Conservation (phyloP, 306 rosid species). For the Pachyrhizus erosus region DNA sequence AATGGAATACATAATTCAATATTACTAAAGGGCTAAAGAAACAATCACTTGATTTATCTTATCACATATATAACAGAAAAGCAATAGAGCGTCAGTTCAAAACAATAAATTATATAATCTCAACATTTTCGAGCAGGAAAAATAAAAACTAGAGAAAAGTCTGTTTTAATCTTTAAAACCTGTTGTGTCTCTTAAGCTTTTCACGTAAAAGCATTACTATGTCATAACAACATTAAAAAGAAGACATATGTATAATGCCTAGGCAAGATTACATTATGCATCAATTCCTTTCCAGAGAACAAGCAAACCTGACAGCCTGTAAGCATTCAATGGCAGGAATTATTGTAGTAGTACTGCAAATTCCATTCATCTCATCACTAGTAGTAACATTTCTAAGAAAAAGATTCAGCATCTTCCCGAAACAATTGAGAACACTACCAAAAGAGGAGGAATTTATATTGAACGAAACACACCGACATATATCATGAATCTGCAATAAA, state of each 20-base stretch:
- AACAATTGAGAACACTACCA: constrained; percentile 55
- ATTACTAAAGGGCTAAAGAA: not conserved
- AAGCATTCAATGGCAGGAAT: constrained; percentile 61
- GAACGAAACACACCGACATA: constrained; percentile 59
- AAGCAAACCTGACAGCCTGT: constrained; percentile 68
- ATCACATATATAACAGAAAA: not conserved
- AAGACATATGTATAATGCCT: not conserved
- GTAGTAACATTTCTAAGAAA: constrained; percentile 48
- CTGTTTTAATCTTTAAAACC: not conserved
- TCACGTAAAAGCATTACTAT: constrained; percentile 20
- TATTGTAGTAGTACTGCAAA: constrained; percentile 41
- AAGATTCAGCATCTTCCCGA: constrained; percentile 55
- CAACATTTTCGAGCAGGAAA: not conserved
- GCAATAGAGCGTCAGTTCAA: not conserved
- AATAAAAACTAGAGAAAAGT: not conserved
- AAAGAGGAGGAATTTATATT: constrained; percentile 66
- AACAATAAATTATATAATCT: not conserved
- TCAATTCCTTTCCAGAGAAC: constrained; percentile 16
- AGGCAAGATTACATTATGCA: constrained; percentile 22
- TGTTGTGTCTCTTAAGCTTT: not conserved
- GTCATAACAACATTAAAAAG: not conserved
- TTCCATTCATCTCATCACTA: constrained; percentile 32
- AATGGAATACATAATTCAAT: not conserved
- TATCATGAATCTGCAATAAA: constrained; percentile 63
- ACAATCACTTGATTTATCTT: not conserved